Conservation (phyloP, 208 protist species). For the Trypanosoma vivax region DNA sequence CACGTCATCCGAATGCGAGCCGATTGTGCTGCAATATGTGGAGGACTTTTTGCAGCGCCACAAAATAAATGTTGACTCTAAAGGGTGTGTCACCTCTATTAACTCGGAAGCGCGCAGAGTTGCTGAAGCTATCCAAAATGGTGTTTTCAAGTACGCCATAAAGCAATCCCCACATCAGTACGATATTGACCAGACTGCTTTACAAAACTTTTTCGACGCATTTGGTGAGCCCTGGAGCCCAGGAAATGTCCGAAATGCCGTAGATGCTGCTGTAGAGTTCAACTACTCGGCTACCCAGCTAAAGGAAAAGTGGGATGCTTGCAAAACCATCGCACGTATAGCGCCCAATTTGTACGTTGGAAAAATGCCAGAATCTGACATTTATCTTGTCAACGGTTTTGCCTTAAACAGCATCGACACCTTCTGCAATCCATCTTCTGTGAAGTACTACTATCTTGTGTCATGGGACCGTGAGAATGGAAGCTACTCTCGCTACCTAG, state of each 20-base stretch:
- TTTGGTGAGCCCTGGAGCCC: slow-evolving; percentile 22
- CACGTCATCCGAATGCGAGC: slow-evolving; percentile 2
- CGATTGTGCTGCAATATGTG: slow-evolving; percentile 5
- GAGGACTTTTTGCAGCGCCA: slow-evolving; percentile 22
- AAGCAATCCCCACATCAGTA: slow-evolving; percentile 25
- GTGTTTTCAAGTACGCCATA: slow-evolving; percentile 45
- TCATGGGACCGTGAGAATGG: slow-evolving; percentile 17
- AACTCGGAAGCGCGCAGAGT: slow-evolving; percentile 22
- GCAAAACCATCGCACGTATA: slow-evolving; percentile 18
- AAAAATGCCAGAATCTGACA: slow-evolving; percentile 19
- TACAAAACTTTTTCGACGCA: slow-evolving; percentile 12
- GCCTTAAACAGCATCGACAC: slow-evolving; percentile 27
- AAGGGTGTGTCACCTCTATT: slow-evolving; percentile 14
- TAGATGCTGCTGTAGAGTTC: slow-evolving; percentile 24
- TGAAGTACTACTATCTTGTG: slow-evolving; percentile 46
- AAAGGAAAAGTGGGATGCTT: slow-evolving; percentile 27
- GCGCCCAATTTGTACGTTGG: slow-evolving; percentile 32
- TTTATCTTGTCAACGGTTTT: slow-evolving; percentile 57
- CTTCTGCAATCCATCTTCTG: slow-evolving; percentile 25
- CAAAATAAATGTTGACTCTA: slow-evolving; percentile 22
- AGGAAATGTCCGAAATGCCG: slow-evolving; percentile 21
- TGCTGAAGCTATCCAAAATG: slow-evolving; percentile 25
- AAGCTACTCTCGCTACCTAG: slow-evolving; percentile 19
- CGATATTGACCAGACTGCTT: slow-evolving; percentile 12
- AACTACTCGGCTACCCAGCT: slow-evolving; percentile 23